A percentile compares a stretch with the other conserved stretches of the same genome.
phyloP scores from a whole-genome alignment of 495 filamentous ascomycete genomes.

The Copromyces sp. region DNA sequence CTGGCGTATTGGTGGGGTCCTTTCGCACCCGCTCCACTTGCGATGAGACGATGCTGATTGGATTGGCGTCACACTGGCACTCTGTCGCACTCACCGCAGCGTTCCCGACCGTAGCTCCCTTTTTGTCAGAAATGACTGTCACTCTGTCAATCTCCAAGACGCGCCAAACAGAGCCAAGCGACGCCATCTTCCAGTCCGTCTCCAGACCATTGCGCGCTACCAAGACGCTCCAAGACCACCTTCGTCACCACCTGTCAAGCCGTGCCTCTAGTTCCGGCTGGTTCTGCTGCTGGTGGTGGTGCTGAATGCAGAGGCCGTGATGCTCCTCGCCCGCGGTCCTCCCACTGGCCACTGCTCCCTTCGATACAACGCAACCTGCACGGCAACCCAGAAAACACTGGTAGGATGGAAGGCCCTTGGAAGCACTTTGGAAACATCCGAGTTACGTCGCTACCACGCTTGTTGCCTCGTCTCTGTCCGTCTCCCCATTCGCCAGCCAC shows the following conservation, averaged over 20 bases:
- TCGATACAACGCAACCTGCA: background rate
- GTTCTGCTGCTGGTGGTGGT: background rate
- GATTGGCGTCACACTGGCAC: background rate
- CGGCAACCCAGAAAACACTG: background rate
- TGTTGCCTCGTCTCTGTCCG: background rate
- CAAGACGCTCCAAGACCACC: background rate
- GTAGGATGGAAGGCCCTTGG: background rate
- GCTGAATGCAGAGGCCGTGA: background rate
- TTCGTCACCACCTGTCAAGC: background rate
- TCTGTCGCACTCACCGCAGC: background rate
- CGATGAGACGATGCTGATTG: background rate
- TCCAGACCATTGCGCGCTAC: background rate
- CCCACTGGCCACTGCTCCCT: background rate
- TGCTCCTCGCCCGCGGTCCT: background rate
- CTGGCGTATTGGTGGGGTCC: background rate
- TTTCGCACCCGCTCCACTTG: background rate
- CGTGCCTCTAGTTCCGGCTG: background rate
- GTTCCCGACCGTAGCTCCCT: background rate
- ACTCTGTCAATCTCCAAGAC: background rate
- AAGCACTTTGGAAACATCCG: background rate
- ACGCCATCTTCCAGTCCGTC: background rate
- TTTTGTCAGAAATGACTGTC: background rate
- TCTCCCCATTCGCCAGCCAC: background rate
- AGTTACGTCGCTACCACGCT: background rate
- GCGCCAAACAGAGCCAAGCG: background rate